Conservation (phyloP, 2,329 filamentous ascomycete genomes). For the Teratosphaeria nubilosa region DNA sequence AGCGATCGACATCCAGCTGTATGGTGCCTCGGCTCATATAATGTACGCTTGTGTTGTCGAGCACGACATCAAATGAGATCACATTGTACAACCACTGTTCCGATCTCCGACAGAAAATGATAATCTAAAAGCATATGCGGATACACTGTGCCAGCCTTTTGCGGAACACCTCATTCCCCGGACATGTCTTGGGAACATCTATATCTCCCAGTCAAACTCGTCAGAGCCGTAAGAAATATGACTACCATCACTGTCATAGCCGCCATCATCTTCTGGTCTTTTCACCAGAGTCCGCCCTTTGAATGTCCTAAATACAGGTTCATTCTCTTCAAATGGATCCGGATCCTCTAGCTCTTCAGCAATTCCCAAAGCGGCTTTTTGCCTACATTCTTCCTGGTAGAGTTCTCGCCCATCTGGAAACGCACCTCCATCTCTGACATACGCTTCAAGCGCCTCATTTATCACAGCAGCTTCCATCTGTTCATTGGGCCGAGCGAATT, state of each 20-base stretch:
- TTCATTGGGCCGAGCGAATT: background rate
- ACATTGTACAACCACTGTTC: background rate
- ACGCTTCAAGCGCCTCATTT: background rate
- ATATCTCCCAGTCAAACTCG: background rate
- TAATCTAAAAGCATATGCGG: too few species aligned
- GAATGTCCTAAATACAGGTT: background rate
- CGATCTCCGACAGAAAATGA: too few species aligned
- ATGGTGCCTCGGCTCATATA: background rate
- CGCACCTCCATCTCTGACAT: background rate
- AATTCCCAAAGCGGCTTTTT: background rate
- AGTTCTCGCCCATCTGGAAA: background rate
- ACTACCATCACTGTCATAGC: background rate
- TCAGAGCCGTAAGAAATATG: background rate
- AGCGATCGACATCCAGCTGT: background rate
- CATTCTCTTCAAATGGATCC: background rate
- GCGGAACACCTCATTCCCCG: background rate
- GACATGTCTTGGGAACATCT: background rate
- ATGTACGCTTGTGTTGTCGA: background rate
- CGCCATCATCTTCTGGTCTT: background rate
- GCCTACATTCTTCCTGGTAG: background rate
- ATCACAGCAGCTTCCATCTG: background rate
- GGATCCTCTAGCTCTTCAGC: background rate
- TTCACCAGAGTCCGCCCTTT: background rate
- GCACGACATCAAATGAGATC: background rate
- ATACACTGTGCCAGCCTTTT: too few species aligned